Conservation (phyloP, 2,329 filamentous ascomycete species). For the Aureobasidium lini region DNA sequence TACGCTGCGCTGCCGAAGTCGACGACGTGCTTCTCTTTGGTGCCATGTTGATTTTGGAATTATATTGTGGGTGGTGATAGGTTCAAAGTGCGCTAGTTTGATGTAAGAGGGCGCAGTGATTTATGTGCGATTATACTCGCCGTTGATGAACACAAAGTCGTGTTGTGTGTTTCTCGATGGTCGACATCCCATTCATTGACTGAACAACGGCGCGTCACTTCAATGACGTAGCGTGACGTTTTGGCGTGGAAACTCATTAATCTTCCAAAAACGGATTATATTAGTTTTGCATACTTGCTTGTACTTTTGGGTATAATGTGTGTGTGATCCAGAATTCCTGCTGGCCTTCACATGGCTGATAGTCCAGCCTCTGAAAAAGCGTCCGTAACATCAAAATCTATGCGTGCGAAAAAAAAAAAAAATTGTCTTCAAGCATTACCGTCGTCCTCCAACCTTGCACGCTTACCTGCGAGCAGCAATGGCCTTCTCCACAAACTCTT, state of each 20-base stretch:
- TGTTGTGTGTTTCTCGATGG: background rate
- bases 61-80: background rate
- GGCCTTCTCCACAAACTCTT: slow-evolving; percentile 60
- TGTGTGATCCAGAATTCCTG: background rate
- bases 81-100: too few relatives aligned
- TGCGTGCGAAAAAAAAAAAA: background rate
- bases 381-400: slow-evolving; percentile 1
- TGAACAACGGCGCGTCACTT: slow-evolving; percentile 4
- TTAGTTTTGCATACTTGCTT: background rate
- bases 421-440: slow-evolving; percentile 9
- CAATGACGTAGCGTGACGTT: background rate
- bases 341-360: background rate
- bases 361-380: background rate
- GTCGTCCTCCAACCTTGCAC: background rate
- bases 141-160: background rate
- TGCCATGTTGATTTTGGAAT: slow-evolving; percentile 30
- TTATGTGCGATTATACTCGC: background rate
- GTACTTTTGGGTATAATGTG: slow-evolving; percentile 8
- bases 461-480: slow-evolving; percentile 22
- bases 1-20: slow-evolving; percentile 40
- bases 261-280: background rate
- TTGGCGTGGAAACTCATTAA: background rate
- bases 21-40: slow-evolving; percentile 35
- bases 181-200: background rate
- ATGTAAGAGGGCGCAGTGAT: background rate